Conservation (phyloP, 2,329 filamentous ascomycete species). For the Pseudogymnoascus sp. region DNA sequence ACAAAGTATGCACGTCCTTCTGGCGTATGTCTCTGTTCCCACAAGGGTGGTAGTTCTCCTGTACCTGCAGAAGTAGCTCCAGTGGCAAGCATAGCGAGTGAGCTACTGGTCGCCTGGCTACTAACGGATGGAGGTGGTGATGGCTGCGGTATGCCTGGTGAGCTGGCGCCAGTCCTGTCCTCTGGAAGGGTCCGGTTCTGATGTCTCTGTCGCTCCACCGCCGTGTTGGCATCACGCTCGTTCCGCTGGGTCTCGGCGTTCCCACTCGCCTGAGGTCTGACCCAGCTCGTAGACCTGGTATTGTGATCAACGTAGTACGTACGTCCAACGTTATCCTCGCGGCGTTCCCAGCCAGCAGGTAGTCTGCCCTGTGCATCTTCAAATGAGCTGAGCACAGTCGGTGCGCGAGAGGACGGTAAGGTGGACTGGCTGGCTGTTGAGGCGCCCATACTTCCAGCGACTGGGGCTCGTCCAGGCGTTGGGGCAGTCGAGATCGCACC, state of each 20-base stretch:
- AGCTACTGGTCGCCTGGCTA: constrained; percentile 37
- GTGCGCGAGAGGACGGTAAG: constrained; percentile 19
- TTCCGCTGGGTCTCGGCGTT: constrained; percentile 69
- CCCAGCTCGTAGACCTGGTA: constrained; percentile 94
- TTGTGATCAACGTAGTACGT: constrained; percentile 99
- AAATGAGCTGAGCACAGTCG: constrained; percentile 73
- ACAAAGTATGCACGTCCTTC: constrained; percentile 96
- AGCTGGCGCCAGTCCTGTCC: constrained; percentile 88
- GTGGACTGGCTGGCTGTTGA: constrained; percentile 14
- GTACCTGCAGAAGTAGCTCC: constrained; percentile 90
- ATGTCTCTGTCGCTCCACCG: constrained; percentile 86
- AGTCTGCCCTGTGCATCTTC: constrained; percentile 92
- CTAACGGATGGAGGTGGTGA: constrained; percentile 25
- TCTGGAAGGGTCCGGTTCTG: constrained; percentile 94
- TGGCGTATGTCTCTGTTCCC: constrained; percentile 93
- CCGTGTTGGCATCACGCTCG: constrained; percentile 82
- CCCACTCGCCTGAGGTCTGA: constrained; percentile 71
- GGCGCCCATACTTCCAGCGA: constrained; percentile 27
- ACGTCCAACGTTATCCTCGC: constrained; percentile 88
- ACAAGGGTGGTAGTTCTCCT: constrained; percentile 88
- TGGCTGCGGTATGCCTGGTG: constrained; percentile 62
- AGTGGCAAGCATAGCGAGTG: constrained; percentile 84
- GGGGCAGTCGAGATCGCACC: constrained; percentile 24
- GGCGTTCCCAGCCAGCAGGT: constrained; percentile 89
- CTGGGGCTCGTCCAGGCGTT: constrained; percentile 29